phyloP scores from a whole-genome alignment of 495 filamentous ascomycete species.

The Cercophora newfieldiana region DNA sequence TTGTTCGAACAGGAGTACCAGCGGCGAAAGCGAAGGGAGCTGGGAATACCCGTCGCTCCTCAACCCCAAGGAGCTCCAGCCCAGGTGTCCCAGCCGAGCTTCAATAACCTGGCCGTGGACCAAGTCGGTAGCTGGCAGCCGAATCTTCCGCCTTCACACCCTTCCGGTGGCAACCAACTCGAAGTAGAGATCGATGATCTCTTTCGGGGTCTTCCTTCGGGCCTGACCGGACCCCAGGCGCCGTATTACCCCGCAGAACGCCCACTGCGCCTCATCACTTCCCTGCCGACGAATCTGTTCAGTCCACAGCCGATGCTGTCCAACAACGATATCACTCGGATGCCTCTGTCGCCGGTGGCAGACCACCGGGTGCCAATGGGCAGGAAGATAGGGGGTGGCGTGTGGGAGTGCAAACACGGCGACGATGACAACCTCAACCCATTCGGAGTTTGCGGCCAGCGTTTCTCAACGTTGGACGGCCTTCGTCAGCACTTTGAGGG shows the following conservation, averaged over 20 bases:
- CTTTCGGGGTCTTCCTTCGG: not conserved
- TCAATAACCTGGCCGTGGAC: not conserved
- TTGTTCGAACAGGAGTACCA: constrained; percentile 14
- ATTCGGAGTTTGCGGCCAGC: constrained; percentile 7
- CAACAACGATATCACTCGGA: not conserved
- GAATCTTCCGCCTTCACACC: not conserved
- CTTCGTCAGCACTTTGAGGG: constrained; percentile 11
- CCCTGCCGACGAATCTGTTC: not conserved
- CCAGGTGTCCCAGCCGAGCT: not conserved
- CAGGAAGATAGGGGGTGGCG: not conserved
- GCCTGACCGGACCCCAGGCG: not conserved
- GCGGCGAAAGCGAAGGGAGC: not conserved
- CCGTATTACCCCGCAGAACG: not conserved
- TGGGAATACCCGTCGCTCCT: not conserved
- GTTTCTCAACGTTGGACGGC: not conserved
- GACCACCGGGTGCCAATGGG: constrained; percentile 9
- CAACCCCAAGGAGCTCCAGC: not conserved
- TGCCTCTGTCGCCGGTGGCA: no score
- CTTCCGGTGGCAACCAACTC: not conserved
- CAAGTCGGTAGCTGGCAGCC: not conserved
- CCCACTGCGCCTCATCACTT: not conserved
- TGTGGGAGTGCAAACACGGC: constrained; percentile 19
- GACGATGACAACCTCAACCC: not conserved
- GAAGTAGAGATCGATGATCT: not conserved
- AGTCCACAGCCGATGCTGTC: not conserved